A percentile compares a stretch with the other conserved stretches of the same genome.
Conservation (phyloP, 306 rosid species). For the Malus sieversii region DNA sequence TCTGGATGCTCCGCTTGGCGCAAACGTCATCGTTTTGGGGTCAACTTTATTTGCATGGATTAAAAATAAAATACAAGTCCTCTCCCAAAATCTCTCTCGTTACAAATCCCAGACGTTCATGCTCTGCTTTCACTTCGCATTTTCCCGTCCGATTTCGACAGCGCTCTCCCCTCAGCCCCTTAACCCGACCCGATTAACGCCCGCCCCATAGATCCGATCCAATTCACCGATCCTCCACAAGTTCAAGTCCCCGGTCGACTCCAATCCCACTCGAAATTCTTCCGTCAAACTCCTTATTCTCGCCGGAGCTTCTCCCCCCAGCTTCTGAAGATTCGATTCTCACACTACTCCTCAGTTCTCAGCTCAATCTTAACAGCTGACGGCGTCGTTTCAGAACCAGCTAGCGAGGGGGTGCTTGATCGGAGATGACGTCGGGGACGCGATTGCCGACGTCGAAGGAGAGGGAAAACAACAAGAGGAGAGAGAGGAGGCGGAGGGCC, state of each 20-base stretch:
- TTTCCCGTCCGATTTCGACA: slow-evolving; percentile 11
- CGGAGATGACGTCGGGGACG: slow-evolving; percentile 68
- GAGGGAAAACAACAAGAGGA: slow-evolving; percentile 82
- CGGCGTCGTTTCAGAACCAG: background rate
- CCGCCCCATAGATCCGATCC: slow-evolving; percentile 33
- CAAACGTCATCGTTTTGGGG: background rate
- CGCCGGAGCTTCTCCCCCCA: background rate
- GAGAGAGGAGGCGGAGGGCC: slow-evolving; percentile 77
- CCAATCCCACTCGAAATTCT: background rate
- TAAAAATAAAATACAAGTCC: background rate
- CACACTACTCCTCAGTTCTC: background rate
- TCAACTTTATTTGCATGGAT: background rate
- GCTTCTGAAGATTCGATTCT: background rate
- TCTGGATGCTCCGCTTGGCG: background rate
- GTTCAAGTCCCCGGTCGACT: background rate
- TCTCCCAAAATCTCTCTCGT: background rate
- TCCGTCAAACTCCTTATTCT: background rate
- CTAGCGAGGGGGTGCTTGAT: background rate
- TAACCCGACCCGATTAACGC: background rate
- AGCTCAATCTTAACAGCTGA: background rate
- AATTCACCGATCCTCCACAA: slow-evolving; percentile 9
- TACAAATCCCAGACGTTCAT: background rate
- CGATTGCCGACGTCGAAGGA: slow-evolving; percentile 84
- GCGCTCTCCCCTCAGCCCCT: slow-evolving; percentile 7
- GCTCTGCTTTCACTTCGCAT: background rate